These are phyloP conservation scores for Pinus taeda DNA, from an alignment of 75 land plant species.

Conservation along the genomic window DNA sequence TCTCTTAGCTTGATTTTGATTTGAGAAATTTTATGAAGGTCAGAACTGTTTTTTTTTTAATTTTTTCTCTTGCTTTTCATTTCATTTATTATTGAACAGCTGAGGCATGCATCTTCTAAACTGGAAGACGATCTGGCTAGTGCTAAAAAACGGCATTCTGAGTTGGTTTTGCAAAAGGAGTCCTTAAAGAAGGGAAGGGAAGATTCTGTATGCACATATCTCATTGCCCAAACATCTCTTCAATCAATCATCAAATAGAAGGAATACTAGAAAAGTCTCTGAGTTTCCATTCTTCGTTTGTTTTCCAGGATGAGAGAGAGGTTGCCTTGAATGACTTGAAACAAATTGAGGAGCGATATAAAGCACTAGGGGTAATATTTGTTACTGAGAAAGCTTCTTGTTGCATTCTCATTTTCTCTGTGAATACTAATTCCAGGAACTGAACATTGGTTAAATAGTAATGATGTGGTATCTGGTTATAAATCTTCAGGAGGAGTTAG, in stretches of 20 bases:
- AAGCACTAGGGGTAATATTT: slow-evolving; percentile 48
- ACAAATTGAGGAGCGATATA: slow-evolving; percentile 54
- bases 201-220: slow-evolving; percentile 59
- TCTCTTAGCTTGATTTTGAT: neutral
- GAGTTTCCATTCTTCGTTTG: neutral
- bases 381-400: neutral
- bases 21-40: neutral
- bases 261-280: neutral
- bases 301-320: slow-evolving; percentile 69
- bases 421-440: slow-evolving; percentile 5
- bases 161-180: slow-evolving; percentile 50
- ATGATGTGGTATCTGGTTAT: slow-evolving; percentile 1
- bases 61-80: neutral
- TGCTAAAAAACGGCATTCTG: slow-evolving; percentile 46
- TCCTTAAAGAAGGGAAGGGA: slow-evolving; percentile 81
- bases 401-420: too few relatives aligned
- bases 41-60: neutral
- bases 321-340: slow-evolving; percentile 59
- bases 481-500: slow-evolving; percentile 63
- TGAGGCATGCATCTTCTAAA: slow-evolving; percentile 73
- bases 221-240: neutral
- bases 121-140: slow-evolving; percentile 65
- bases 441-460: neutral
- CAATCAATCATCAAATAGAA: neutral
- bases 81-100: slow-evolving; percentile 29